These are phyloP conservation scores for Colletotrichum viniferum DNA, from an alignment of 2,329 filamentous ascomycete genomes.

Conservation along the genomic window DNA sequence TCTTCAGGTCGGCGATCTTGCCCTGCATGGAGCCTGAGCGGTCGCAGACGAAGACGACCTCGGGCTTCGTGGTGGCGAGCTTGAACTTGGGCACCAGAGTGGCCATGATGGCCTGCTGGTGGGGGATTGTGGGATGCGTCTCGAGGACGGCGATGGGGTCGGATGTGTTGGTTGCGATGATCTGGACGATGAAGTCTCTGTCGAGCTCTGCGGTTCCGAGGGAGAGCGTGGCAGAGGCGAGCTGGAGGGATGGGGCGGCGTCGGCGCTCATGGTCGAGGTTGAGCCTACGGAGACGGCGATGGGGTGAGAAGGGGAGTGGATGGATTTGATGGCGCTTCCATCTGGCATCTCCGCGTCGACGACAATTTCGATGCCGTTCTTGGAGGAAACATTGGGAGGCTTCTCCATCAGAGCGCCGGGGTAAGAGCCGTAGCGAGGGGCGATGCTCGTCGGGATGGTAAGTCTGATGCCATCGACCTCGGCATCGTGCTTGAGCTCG, in stretches of 20 bases:
- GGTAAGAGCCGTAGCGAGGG: conserved; percentile 65
- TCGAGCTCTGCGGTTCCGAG: conserved; percentile 58
- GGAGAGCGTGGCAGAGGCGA: conserved; percentile 66
- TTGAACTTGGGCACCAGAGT: conserved; percentile 73
- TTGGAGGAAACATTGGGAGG: conserved; percentile 1
- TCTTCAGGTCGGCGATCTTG: conserved; percentile 57
- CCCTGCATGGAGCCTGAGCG: conserved; percentile 69
- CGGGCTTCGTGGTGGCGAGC: conserved; percentile 57
- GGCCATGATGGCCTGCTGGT: conserved; percentile 71
- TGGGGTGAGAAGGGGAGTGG: conserved; percentile 71
- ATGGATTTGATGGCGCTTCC: conserved; percentile 63
- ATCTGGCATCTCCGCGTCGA: conserved; percentile 51
- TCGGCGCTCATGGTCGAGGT: conserved; percentile 47
- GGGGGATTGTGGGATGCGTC: conserved; percentile 62
- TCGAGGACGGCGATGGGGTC: conserved; percentile 71
- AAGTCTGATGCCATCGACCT: conserved; percentile 70
- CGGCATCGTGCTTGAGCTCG: conserved; percentile 74
- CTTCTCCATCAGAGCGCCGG: conserved; percentile 34
- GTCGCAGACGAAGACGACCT: conserved; percentile 77
- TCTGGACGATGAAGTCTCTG: conserved; percentile 70
- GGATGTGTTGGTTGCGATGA: conserved; percentile 63
- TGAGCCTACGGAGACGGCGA: conserved; percentile 67
- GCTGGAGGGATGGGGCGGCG: conserved; percentile 56
- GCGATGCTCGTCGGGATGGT: conserved; percentile 72
- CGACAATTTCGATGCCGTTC: conserved; percentile 28